phyloP scores from a whole-genome alignment of 1,284 basidiomycete genomes.

The Leccinum pachyderme region DNA sequence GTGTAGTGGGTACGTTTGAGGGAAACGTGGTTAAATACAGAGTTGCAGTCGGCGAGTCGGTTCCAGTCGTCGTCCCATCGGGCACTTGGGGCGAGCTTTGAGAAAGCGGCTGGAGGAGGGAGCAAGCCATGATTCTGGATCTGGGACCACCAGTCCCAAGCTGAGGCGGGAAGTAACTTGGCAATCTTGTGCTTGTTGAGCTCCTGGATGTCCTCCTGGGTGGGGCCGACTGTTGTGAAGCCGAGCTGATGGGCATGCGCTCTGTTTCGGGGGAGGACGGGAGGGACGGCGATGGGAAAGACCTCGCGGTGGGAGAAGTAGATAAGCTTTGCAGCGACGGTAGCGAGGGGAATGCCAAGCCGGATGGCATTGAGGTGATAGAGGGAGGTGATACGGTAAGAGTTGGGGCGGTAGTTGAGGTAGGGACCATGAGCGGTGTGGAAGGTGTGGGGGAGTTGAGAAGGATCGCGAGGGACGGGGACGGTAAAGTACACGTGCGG shows the following conservation, averaged over 20 bases:
- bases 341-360: conserved; percentile 48
- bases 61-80: conserved; percentile 63
- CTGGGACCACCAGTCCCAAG: conserved; percentile 38
- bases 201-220: conserved; percentile 59
- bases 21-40: conserved; percentile 39
- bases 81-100: conserved; percentile 36
- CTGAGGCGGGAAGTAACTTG: conserved; percentile 23
- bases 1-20: conserved; percentile 48
- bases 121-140: conserved; percentile 37
- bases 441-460: conserved; percentile 38
- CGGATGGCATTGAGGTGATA: conserved; percentile 38
- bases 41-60: conserved; percentile 49
- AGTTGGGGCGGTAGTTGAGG: conserved; percentile 50
- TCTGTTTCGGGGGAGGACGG: conserved; percentile 46
- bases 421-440: conserved; percentile 53
- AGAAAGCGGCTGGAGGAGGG: conserved; percentile 15
- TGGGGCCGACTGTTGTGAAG: conserved; percentile 38
- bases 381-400: conserved; percentile 32
- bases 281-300: conserved; percentile 43
- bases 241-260: conserved; percentile 38
- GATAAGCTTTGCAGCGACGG: conserved; percentile 58
- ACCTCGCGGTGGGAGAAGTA: conserved; percentile 60
- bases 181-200: conserved; percentile 45
- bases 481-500: conserved; percentile 60
- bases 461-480: conserved; percentile 38